Evolutionary conservation across 371 early-diverging fungal species (phyloP), one percentile per base, ranked within the genome.

Genomic region (Furculomyces boomerangus): DNA sequence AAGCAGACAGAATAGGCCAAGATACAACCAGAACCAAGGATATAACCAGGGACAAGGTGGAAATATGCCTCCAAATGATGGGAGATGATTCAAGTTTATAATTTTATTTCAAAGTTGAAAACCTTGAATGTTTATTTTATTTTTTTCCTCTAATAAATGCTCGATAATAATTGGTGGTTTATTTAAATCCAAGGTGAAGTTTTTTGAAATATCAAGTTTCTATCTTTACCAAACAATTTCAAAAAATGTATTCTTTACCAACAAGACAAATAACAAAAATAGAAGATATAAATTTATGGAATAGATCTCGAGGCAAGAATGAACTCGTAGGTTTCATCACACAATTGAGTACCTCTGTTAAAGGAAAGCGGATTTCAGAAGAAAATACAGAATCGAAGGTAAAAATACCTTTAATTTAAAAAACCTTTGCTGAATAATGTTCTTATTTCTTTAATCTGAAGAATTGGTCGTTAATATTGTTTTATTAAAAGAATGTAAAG

Each of bases 311-410:
- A 5, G 50, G n/a, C 31, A 35, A 50, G n/a, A 3, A 16, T 24
- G 75, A 84, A 30, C 64, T 86, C 50, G 61, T 85, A 65, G 74
- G 77, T 30, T 92, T 88, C 69, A 66, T 86, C 26, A 72, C 73
- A 43, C 64, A 75, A 27, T 69, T 87, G 28, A 90, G 89, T 68
- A 59, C 64, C 13, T 76, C 80, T 43, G 84, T 81, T 13, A 51
- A 70, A 26, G 70, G 78, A 46, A 73, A 71, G 48, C 71, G 63
- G 55, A 74, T 74, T 26, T 76, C 83, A 3, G 75, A 79, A 46
- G 64, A 71, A 1, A 65, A 76, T 48, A 57, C 57, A 1, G 63
- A 72, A 8, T 82, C 86, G 31, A 63, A 64, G 57, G 77, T 75
- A 71, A 55, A 56, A 51, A 20, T 29, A 56, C 8, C 29, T 41